Percentiles rank a stretch among this genome's conserved stretches.
phyloP scores from a whole-genome alignment of 192 early-diverging fungal genomes.

The Coemansia asiatica region DNA sequence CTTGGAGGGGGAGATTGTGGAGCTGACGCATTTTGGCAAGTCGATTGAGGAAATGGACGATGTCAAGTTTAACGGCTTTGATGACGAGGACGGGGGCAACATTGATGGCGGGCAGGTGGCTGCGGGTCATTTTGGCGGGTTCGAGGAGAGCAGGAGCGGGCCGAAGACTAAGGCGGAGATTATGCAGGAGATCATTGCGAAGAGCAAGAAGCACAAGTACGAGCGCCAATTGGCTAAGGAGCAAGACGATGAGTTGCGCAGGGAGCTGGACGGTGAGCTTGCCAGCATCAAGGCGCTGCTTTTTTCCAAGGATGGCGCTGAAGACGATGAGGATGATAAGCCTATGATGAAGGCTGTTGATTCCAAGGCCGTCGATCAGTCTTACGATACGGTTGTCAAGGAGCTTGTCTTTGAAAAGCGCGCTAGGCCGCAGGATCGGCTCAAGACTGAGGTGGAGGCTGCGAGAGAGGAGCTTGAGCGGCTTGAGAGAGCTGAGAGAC shows the following conservation, averaged over 20 bases:
- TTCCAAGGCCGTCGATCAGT: constrained; percentile 55
- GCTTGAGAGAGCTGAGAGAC: constrained; percentile 84
- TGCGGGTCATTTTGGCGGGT: constrained; percentile 86
- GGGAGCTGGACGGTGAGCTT: constrained; percentile 88
- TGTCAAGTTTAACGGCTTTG: constrained; percentile 61
- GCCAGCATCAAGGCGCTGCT: constrained; percentile 78
- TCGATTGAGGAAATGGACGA: constrained; percentile 82
- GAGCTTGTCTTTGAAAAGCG: constrained; percentile 84
- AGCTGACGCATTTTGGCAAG: constrained; percentile 93
- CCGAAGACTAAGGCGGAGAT: constrained; percentile 90
- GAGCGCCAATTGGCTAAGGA: constrained; percentile 90
- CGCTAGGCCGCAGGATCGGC: constrained; percentile 82
- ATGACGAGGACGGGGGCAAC: constrained; percentile 57
- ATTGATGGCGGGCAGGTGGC: constrained; percentile 74
- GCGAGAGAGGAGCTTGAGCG: constrained; percentile 80
- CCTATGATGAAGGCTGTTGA: constrained; percentile 29
- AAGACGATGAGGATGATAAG: constrained; percentile 19
- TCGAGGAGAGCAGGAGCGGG: constrained; percentile 53
- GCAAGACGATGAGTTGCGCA: constrained; percentile 75
- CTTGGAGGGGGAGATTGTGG: constrained; percentile 56
- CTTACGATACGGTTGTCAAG: constrained; percentile 82
- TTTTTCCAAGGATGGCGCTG: constrained; percentile 39
- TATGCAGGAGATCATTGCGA: constrained; percentile 97
- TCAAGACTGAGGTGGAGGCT: constrained; percentile 93
- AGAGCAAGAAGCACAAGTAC: constrained; percentile 92